Percentiles rank a stretch among this genome's conserved stretches.
Evolutionary conservation across 257 asterid species (phyloP).

Genomic region (Solanum etuberosum): DNA sequence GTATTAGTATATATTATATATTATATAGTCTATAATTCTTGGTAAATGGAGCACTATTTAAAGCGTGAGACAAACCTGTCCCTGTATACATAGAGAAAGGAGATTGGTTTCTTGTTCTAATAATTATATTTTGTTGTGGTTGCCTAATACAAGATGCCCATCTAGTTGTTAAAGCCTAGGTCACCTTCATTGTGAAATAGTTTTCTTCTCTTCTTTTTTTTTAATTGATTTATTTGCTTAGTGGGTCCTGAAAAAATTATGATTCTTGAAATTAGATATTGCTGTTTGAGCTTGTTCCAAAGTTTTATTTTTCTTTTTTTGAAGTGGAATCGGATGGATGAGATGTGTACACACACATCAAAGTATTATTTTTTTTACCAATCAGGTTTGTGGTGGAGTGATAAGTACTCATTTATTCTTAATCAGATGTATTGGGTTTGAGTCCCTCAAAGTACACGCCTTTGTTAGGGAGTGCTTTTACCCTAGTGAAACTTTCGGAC

Average conservation of each 20-base stretch:
- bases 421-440: background rate
- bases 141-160: conserved; percentile 3
- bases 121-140: background rate
- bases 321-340: background rate
- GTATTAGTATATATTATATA: background rate
- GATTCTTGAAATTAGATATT: conserved; percentile 12
- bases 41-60: conserved; percentile 5
- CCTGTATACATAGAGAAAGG: conserved; percentile 7
- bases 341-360: background rate
- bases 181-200: conserved; percentile 3
- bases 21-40: background rate
- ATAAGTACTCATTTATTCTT: no score
- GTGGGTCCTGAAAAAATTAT: conserved; percentile 3
- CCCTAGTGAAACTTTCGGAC: background rate
- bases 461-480: background rate
- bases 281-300: background rate
- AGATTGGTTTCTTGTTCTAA: conserved; percentile 4
- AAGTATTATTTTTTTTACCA: background rate
- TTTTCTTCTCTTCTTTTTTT: background rate
- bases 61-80: conserved; percentile 6
- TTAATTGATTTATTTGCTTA: background rate
- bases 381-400: no score
- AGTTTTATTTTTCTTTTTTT: background rate
- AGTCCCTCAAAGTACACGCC: no score
- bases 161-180: conserved; percentile 2